Base-by-base conservation (phyloP, 163 green algal species). In the Trebouxia gelatinosa region DNA sequence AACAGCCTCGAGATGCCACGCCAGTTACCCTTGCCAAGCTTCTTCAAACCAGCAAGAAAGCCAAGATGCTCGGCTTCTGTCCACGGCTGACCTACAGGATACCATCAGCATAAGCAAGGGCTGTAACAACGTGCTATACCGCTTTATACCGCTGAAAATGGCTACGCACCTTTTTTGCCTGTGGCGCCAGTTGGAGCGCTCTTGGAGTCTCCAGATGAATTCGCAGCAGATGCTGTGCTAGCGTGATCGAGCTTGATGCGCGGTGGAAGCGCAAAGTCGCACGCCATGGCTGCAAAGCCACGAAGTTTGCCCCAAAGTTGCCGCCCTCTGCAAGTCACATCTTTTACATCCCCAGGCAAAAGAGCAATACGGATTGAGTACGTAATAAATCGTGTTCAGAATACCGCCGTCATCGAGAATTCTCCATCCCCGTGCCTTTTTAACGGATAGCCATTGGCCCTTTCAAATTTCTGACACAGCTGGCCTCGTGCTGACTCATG, bases 21-120 rank as follows among this genome's bases (percentile, higher is more conserved):
- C 84, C 84, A 89, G 79, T 89, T 85, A 7, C 71, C 74, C 57
- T 77, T 78, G 76, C 84, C 84, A 6, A 88, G 81, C 72, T 83
- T 80, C 37, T 86, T 72, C 32, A 88, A 81, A 9, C 84, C 84
- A 5, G 74, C 21, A 3, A 88, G 54, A 50, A 88, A 88, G 9
- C 31, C 62, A 7, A 81, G 59, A 57, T 89, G 84, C 54, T 89
- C 84, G 19, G 75, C 64, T 74, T 85, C 81, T 4, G 76, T 87
- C 84, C 84, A 89, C 26, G 81, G 80, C 31, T 78, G 62, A 38
- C 81, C 81, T 85, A 74, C 28, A 78, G 1, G 16, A 65, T 0
- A 59, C 35, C 6, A 7, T 28, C n/a, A n/a, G n/a, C n/a, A n/a
- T n/a, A n/a, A n/a, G n/a, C n/a, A n/a, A n/a, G n/a, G n/a, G n/a